phyloP scores from a whole-genome alignment of 2,329 filamentous ascomycete species.

The Lasiodiplodia sp. region DNA sequence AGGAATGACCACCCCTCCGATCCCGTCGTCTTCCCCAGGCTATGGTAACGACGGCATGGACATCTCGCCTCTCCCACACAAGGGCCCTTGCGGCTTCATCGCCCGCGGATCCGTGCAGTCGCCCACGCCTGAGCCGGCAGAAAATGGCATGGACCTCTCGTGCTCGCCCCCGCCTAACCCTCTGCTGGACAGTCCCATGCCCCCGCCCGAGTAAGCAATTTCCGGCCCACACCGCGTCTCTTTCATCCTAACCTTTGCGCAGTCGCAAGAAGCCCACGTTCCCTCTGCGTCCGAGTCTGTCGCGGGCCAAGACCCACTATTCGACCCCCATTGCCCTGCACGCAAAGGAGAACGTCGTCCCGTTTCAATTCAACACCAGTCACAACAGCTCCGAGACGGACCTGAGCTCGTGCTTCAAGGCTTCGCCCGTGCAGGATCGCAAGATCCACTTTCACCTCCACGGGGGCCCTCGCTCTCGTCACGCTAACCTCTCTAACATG shows the following conservation, averaged over 20 bases:
- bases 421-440: conserved; percentile 78
- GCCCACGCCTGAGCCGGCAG: conserved; percentile 69
- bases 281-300: conserved; percentile 76
- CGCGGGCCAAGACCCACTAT: conserved; percentile 76
- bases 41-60: conserved; percentile 82
- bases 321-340: conserved; percentile 70
- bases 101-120: conserved; percentile 73
- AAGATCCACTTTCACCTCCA: conserved; percentile 48
- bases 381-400: conserved; percentile 57
- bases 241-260: conserved; percentile 6
- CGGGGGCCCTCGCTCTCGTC: conserved; percentile 18
- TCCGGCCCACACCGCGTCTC: neutral
- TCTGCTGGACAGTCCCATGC: conserved; percentile 43
- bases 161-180: conserved; percentile 41
- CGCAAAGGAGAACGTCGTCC: conserved; percentile 65
- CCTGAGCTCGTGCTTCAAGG: conserved; percentile 80
- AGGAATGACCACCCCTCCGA: conserved; percentile 81
- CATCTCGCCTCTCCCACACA: conserved; percentile 91
- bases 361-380: conserved; percentile 76
- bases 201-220: conserved; percentile 46
- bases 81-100: conserved; percentile 69
- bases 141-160: conserved; percentile 52
- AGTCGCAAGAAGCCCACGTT: conserved; percentile 39
- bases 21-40: conserved; percentile 83
- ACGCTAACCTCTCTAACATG: conserved; percentile 34